Evolutionary conservation across 306 rosid species (phyloP).

Genomic region (Prosopis cineraria): DNA sequence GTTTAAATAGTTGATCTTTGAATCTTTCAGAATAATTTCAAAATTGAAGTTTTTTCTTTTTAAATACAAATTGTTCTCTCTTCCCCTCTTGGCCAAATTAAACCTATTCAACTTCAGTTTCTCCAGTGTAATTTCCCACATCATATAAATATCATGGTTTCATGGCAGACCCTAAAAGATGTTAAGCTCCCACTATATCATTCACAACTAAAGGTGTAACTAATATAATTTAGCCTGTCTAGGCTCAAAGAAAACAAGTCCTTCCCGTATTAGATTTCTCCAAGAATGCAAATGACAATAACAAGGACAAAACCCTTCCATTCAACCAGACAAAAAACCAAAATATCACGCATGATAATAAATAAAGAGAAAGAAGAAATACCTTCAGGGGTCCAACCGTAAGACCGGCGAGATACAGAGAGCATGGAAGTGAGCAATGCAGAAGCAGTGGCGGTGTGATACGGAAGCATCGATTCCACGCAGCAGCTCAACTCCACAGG

Average conservation of each 20-base stretch:
- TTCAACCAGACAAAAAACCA: conserved; percentile 7
- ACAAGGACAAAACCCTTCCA: conserved; percentile 8
- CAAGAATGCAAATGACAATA: background rate
- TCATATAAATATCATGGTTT: no score
- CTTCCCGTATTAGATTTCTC: background rate
- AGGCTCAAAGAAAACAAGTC: background rate
- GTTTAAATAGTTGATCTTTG: no score
- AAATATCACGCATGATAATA: background rate
- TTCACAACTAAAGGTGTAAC: no score
- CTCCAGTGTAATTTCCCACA: background rate
- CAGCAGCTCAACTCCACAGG: conserved; percentile 83
- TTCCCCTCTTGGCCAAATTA: no score
- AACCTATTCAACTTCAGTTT: no score
- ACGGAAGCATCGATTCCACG: conserved; percentile 84
- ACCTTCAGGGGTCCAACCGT: conserved; percentile 91
- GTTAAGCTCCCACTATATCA: no score
- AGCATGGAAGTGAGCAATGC: conserved; percentile 93
- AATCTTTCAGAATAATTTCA: no score
- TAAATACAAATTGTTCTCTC: no score
- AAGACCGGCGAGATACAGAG: conserved; percentile 68
- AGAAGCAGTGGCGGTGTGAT: conserved; percentile 87
- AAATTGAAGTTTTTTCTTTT: no score
- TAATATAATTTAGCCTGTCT: background rate
- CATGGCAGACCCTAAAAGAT: no score
- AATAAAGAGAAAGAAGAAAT: background rate